Evolutionary conservation across 129 eudicot species (phyloP), one percentile per base, ranked within the genome.

Genomic region (Apium graveolens): DNA sequence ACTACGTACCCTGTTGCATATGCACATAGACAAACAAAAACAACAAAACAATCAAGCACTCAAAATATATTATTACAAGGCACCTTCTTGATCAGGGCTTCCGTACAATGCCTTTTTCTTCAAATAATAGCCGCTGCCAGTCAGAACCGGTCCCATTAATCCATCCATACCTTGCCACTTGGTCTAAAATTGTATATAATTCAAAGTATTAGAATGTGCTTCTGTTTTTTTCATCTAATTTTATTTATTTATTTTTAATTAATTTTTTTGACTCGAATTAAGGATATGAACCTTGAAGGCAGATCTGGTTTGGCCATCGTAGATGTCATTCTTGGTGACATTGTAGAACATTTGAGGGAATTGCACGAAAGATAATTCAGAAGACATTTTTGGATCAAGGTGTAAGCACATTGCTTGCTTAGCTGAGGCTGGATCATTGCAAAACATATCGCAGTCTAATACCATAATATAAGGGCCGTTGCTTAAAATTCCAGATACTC

Each of bases 331-430:
- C 84, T 84, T 80, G 76, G 90, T 87, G 63, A 86, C 82, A 48
- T 91, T 95, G 77, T 88, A 82, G 84, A 95, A 95, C 34, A 79
- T 86, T 76, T 95, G 98, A n/a, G 98, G 98, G 85, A 70, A 91
- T 69, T 90, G 96, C 24, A 86, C 96, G n/a, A 79, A 95, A 5
- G 92, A 84, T 10, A 95, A 86, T 7, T 91, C 87, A 34, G 41
- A 13, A 29, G 97, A 83, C 12, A 91, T 76, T 34, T 83, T 86
- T 8, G 86, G 86, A 72, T 95, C 98, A 70, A 95, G 96, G 62
- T 91, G 96, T 78, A 95, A 91, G 83, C 98, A 95, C 98, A 95
- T 91, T 79, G 98, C 97, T 87, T 91, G 98, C 75, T 86, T 84
- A 11, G 92, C 97, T 0, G 98, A 95, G 31, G 90, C 16, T 2